phyloP scores from a whole-genome alignment of 495 filamentous ascomycete species.

The Usnea hakonensis region DNA sequence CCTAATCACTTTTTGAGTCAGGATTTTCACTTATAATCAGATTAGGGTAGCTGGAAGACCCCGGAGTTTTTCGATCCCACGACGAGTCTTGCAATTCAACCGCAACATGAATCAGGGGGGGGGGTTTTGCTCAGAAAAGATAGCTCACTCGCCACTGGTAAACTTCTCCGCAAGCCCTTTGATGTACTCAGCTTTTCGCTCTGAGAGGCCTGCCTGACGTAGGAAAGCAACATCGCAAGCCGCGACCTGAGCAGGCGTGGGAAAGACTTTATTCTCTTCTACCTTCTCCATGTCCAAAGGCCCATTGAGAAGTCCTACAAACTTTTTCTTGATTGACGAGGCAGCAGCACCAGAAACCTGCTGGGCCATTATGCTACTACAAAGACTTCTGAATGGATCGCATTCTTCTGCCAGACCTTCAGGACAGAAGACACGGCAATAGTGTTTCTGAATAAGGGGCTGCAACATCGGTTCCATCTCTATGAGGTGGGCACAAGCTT shows the following conservation, averaged over 20 bases:
- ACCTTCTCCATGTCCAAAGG: constrained; percentile 19
- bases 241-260: constrained; percentile 65
- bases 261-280: constrained; percentile 45
- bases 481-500: constrained; percentile 72
- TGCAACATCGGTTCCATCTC: constrained; percentile 65
- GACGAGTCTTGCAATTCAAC: too few species aligned
- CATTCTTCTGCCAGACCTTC: constrained; percentile 74
- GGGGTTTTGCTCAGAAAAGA: too few species aligned
- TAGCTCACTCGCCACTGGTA: constrained; percentile 55
- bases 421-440: constrained; percentile 70
- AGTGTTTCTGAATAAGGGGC: constrained; percentile 64
- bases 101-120: too few species aligned
- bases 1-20: too few species aligned
- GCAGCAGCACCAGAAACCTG: constrained; percentile 93
- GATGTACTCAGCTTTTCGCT: constrained; percentile 92
- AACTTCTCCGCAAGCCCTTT: constrained; percentile 80
- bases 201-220: constrained; percentile 77
- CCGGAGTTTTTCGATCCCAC: too few species aligned
- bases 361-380: constrained; percentile 85
- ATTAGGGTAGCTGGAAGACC: too few species aligned
- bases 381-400: constrained; percentile 78
- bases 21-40: too few species aligned
- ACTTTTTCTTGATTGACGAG: constrained; percentile 75
- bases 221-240: constrained; percentile 51
- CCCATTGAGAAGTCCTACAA: constrained; percentile 64